Evolutionary conservation across 2,329 filamentous ascomycete genomes (phyloP).

Genomic region (Xylaria sp.): DNA sequence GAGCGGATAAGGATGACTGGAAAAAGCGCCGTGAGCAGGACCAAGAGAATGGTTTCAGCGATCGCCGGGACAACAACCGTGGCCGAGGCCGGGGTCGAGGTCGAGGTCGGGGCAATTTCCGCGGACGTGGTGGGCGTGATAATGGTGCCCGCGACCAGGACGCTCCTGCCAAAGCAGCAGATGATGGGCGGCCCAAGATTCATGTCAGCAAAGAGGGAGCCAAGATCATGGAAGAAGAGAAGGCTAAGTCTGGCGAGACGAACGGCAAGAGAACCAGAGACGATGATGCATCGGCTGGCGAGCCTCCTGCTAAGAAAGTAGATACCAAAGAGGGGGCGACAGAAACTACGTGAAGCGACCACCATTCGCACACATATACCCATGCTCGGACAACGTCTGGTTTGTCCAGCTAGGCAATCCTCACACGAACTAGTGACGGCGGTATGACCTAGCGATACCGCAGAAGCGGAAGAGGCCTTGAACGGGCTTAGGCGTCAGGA

Average conservation of each 20-base stretch:
- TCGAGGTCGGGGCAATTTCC: constrained; percentile 55
- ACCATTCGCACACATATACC: constrained; percentile 12
- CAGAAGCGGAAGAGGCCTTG: constrained; percentile 8
- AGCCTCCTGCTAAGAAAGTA: constrained; percentile 70
- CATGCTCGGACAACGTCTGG: constrained; percentile 18
- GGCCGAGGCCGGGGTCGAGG: constrained; percentile 54
- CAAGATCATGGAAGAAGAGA: constrained; percentile 49
- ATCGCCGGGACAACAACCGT: constrained; percentile 54
- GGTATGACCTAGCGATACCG: constrained; percentile 8
- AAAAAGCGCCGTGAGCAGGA: constrained; percentile 72
- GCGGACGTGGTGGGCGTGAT: constrained; percentile 55
- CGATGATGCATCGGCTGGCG: constrained; percentile 58
- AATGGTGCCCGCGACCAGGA: constrained; percentile 52
- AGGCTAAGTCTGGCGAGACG: constrained; percentile 40
- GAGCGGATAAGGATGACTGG: constrained; percentile 66
- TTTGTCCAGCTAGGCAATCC: constrained; percentile 19
- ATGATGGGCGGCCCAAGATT: constrained; percentile 56
- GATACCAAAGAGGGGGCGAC: constrained; percentile 60
- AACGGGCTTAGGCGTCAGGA: constrained; percentile 30
- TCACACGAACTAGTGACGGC: constrained; percentile 7
- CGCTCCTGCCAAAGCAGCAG: constrained; percentile 46
- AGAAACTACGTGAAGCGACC: constrained; percentile 38
- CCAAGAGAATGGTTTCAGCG: constrained; percentile 68
- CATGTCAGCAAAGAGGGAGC: constrained; percentile 57
- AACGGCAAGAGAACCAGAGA: constrained; percentile 68